Evolutionary conservation across 73 alveolate species (phyloP).

Genomic region (Paramecium sonneborni): DNA sequence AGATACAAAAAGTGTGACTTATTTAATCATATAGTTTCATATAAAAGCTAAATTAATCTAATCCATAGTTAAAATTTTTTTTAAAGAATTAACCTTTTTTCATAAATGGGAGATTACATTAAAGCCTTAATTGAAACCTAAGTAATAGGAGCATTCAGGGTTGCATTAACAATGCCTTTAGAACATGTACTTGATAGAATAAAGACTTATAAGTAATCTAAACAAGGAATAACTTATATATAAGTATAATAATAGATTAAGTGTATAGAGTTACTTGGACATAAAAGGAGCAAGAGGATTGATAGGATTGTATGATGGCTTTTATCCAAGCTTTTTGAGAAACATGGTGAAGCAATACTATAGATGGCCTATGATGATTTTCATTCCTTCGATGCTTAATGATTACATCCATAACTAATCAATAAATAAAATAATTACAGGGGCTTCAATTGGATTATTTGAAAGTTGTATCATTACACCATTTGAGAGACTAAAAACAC

Average conservation of each 20-base stretch:
- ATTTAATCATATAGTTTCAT: background rate
- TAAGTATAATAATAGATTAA: background rate
- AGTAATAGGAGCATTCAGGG: slow-evolving; percentile 23
- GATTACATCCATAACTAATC: background rate
- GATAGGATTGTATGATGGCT: slow-evolving; percentile 34
- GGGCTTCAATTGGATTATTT: background rate
- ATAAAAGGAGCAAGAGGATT: slow-evolving; percentile 14
- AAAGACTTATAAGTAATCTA: slow-evolving; percentile 15
- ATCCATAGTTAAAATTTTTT: background rate
- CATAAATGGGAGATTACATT: background rate
- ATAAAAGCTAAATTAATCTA: background rate
- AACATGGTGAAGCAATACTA: background rate
- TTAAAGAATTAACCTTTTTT: background rate
- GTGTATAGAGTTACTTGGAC: background rate
- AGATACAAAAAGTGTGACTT: no score
- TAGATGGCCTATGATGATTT: slow-evolving; percentile 54
- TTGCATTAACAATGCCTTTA: slow-evolving; percentile 3
- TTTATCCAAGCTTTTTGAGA: slow-evolving; percentile 41
- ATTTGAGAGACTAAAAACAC: slow-evolving; percentile 43
- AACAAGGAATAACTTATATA: background rate
- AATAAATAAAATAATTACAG: slow-evolving; percentile 31
- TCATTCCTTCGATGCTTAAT: background rate
- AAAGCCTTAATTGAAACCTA: slow-evolving; percentile 54
- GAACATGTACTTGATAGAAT: slow-evolving; percentile 46
- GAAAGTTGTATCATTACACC: slow-evolving; percentile 48